phyloP scores from a whole-genome alignment of 2,329 filamentous ascomycete genomes.

The Fusarium sulawesiense region DNA sequence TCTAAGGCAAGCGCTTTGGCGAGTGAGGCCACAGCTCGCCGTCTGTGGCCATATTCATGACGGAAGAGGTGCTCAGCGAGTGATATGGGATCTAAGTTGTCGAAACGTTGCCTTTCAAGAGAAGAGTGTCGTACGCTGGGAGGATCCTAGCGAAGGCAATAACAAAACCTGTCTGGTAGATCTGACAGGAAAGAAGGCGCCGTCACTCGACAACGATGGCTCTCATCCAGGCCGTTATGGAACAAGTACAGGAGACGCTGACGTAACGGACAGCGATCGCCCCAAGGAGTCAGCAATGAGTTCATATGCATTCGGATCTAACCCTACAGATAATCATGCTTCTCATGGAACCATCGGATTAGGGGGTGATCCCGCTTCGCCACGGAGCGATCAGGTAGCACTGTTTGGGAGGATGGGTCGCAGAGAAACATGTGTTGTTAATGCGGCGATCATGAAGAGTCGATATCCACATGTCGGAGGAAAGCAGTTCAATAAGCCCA shows the following conservation, averaged over 20 bases:
- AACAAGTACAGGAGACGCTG: constrained; percentile 7
- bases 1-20: constrained; percentile 67
- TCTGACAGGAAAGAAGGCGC: constrained; percentile 60
- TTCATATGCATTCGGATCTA: constrained; percentile 27
- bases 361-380: constrained; percentile 57
- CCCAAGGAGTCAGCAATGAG: not conserved
- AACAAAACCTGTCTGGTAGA: constrained; percentile 73
- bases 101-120: constrained; percentile 59
- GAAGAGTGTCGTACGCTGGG: constrained; percentile 60
- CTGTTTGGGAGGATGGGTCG: constrained; percentile 59
- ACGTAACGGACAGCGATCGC: not conserved
- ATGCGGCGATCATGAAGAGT: constrained; percentile 79
- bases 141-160: constrained; percentile 65
- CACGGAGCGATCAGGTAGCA: constrained; percentile 55
- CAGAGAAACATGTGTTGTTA: constrained; percentile 80
- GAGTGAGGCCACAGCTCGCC: constrained; percentile 71
- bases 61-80: constrained; percentile 70
- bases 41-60: constrained; percentile 81
- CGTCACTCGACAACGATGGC: constrained; percentile 62
- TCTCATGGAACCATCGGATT: constrained; percentile 48
- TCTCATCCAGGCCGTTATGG: constrained; percentile 39
- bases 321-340: constrained; percentile 36
- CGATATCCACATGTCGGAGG: constrained; percentile 71
- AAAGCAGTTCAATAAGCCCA: constrained; percentile 79
- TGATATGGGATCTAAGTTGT: constrained; percentile 67